Conservation (phyloP, 2,329 filamentous ascomycete species). For the Pseudocercospora cruenta region DNA sequence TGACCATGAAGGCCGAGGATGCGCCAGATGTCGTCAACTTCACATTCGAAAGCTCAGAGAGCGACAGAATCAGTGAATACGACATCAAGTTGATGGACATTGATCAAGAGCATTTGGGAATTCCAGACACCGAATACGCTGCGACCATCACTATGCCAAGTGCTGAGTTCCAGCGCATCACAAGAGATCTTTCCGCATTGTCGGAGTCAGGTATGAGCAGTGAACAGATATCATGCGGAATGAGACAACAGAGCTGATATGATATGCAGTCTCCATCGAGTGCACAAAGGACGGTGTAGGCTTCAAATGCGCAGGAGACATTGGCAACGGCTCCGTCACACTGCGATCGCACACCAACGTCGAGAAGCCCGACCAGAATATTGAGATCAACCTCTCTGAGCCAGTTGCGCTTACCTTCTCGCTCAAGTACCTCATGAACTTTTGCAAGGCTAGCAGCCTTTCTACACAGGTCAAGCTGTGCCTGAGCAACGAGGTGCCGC, state of each 20-base stretch:
- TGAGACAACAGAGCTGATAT: conserved; percentile 29
- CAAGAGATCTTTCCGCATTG: conserved; percentile 85
- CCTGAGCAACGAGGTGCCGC: conserved; percentile 92
- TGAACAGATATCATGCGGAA: background rate
- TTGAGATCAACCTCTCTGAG: conserved; percentile 88
- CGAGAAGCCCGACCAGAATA: conserved; percentile 83
- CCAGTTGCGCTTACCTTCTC: conserved; percentile 95
- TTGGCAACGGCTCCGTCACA: conserved; percentile 91
- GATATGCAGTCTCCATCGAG: conserved; percentile 80
- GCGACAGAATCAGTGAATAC: conserved; percentile 95
- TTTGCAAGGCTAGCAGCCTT: conserved; percentile 94
- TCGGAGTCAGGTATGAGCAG: conserved; percentile 83
- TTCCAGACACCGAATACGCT: conserved; percentile 98
- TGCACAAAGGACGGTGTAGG: conserved; percentile 96
- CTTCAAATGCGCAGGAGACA: conserved; percentile 91
- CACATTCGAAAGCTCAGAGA: conserved; percentile 86
- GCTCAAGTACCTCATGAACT: conserved; percentile 99
- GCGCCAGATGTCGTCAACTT: conserved; percentile 94
- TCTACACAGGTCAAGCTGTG: conserved; percentile 85
- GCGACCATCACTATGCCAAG: conserved; percentile 89
- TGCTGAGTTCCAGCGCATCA: conserved; percentile 90
- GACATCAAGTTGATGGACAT: conserved; percentile 99
- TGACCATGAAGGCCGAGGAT: conserved; percentile 97
- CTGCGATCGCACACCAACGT: conserved; percentile 86
- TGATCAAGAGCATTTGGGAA: conserved; percentile 98